Evolutionary conservation across 2,329 filamentous ascomycete genomes (phyloP), one percentile per base, ranked within the genome.

Genomic region (Ophiostoma tasmaniense): DNA sequence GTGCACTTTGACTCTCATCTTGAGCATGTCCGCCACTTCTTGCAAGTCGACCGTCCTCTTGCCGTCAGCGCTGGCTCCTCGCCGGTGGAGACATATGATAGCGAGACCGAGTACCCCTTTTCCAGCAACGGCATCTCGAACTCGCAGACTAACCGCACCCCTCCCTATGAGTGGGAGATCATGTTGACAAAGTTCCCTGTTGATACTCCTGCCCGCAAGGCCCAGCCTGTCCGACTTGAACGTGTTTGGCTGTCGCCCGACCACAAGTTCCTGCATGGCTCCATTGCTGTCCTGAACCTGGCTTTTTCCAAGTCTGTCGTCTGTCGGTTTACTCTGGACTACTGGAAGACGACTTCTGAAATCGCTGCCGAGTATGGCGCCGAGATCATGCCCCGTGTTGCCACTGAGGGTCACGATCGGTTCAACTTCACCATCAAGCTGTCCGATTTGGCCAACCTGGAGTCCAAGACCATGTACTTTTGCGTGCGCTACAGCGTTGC

Each of bases 1-100:
- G 95, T 99, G n/a, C 95, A 99, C 79, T 99, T 99, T 77, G 95
- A 98, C 79, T 92, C 94, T 33, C 92, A 97, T 76, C 87, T 98
- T 52, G 95, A 98, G 80, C 94, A 98, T 74, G 94, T 98, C 52
- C 88, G 95, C 39, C 95, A 98, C 77, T 99, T 99, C 78, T 82
- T 97, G 28, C 92, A 97, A 76, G 89, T 97, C 7, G 95, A 99
- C 76, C 88, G 92, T 69, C 95, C 95, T 1, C 88, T 96, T n/a
- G 95, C 95, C 66, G 95, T 99, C 77, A 98, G 94, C 78, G 93
- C 93, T 67, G 90, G 92, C 20, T 94, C 94, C 0, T 98, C 95
- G 1, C 95, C 95, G 0, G 90, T 91, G 7, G 94, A 98, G 70
- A 88, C 84, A 67, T 93, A 96, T 76, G 92, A 96, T 72, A 92